Conservation (phyloP, 2,329 filamentous ascomycete species). For the Geosmithia morbida region DNA sequence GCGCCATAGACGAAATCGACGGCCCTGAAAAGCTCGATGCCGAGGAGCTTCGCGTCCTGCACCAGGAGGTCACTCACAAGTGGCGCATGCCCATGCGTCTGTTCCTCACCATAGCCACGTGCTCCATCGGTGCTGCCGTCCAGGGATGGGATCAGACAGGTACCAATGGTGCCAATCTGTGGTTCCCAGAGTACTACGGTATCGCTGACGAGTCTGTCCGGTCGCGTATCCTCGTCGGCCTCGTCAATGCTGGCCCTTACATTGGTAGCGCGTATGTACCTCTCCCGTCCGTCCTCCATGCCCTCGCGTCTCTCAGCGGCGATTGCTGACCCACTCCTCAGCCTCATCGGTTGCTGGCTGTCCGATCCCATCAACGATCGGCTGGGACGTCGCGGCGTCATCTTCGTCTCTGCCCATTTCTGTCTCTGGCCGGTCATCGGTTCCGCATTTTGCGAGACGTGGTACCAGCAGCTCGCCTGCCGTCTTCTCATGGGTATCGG, state of each 20-base stretch:
- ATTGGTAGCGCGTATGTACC: slow-evolving; percentile 21
- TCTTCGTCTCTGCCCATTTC: slow-evolving; percentile 63
- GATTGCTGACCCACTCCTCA: background rate
- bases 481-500: slow-evolving; percentile 56
- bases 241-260: slow-evolving; percentile 46
- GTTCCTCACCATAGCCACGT: slow-evolving; percentile 51
- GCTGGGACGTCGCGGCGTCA: slow-evolving; percentile 32
- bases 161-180: slow-evolving; percentile 46
- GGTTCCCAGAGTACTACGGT: slow-evolving; percentile 34
- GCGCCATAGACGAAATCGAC: slow-evolving; percentile 35
- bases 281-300: background rate
- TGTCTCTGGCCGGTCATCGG: slow-evolving; percentile 50
- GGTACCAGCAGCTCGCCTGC: slow-evolving; percentile 52
- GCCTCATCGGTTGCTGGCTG: slow-evolving; percentile 34
- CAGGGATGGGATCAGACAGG: slow-evolving; percentile 55
- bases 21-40: slow-evolving; percentile 40
- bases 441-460: slow-evolving; percentile 49
- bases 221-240: slow-evolving; percentile 39
- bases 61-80: slow-evolving; percentile 47
- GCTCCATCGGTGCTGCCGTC: slow-evolving; percentile 53
- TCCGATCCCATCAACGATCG: slow-evolving; percentile 44
- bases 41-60: slow-evolving; percentile 41
- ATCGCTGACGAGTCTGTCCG: slow-evolving; percentile 15
- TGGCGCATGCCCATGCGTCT: slow-evolving; percentile 49
- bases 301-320: too few relatives aligned